These are phyloP conservation scores for Colletotrichum graminicola DNA, from an alignment of 2,329 filamentous ascomycete species.

Conservation along the genomic window DNA sequence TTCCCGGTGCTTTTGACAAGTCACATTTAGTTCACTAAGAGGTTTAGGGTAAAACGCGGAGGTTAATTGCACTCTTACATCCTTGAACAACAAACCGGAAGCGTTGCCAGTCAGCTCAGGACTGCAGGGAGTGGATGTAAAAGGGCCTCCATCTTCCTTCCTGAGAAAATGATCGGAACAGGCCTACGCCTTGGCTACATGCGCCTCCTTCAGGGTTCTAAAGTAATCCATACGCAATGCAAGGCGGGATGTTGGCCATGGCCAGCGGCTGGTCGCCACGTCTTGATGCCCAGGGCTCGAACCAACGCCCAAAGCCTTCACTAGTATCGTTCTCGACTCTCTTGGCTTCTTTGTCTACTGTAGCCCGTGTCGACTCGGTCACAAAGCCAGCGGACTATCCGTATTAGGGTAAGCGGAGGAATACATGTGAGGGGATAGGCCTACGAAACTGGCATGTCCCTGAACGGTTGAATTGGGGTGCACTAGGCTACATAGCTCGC, in stretches of 20 bases:
- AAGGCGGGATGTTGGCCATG: constrained; percentile 37
- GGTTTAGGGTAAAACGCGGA: constrained; percentile 14
- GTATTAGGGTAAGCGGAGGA: constrained; percentile 23
- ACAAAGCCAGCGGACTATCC: constrained; percentile 15
- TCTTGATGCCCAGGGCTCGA: constrained; percentile 36
- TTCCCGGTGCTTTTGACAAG: constrained; percentile 23
- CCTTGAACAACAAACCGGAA: constrained; percentile 22
- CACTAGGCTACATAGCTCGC: constrained; percentile 18
- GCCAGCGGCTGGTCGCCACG: constrained; percentile 44
- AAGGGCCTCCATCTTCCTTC: neutral
- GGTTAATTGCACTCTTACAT: constrained; percentile 18
- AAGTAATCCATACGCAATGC: constrained; percentile 39
- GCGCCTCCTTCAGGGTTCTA: constrained; percentile 11
- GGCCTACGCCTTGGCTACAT: constrained; percentile 18
- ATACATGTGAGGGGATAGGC: constrained; percentile 44
- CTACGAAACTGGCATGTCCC: constrained; percentile 44
- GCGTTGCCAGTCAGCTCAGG: neutral
- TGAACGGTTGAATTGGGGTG: constrained; percentile 11
- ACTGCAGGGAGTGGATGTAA: constrained; percentile 24
- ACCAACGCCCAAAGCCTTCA: constrained; percentile 29
- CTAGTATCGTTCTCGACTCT: constrained; percentile 17
- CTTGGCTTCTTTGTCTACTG: constrained; percentile 10
- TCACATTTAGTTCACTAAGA: constrained; percentile 19
- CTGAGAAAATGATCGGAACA: neutral
- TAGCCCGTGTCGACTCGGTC: constrained; percentile 21